Base-by-base conservation (phyloP, 768 basidiomycete species). In the Termitomyces sp. region DNA sequence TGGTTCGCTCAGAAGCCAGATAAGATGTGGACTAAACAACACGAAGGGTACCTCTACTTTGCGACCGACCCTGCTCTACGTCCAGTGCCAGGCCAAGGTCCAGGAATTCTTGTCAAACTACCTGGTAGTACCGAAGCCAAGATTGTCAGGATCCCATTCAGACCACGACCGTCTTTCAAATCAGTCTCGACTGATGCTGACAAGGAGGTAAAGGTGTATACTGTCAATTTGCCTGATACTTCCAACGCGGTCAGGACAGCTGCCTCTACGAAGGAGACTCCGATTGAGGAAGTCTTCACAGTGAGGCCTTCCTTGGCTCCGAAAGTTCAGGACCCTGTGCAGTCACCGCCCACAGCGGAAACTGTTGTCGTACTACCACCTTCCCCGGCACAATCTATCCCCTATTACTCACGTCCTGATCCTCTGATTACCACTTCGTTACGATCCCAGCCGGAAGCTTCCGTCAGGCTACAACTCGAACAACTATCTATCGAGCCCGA, bases 1-100 rank as follows among this genome's bases (percentile, higher is more conserved):
- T 89, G 89, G 84, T 91, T 82, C 66, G 72, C 81, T 8, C 82
- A 83, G 82, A 91, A 89, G 68, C 90, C 90, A 9, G 91, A 93
- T 66, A 80, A 80, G 45, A 79, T 85, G 64, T 93, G 90, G 90
- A 93, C 91, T 9, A 92, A 91, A 67, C 89, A 91, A 54, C 83
- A 87, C 62, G 90, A 93, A 65, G 80, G 78, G 3, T 89, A 85
- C 69, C 83, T 93, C 18, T 87, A 86, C 73, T 79, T 82, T 44
- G 64, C 60, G 20, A 46, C 50, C 50, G 88, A 91, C 50, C 65
- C 77, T 16, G 71, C 81, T 26, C 73, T 83, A 26, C 86, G 85
- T 66, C 77, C 84, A 13, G 82, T 84, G n/a, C 73, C 73, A 13
- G 83, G 84, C 22, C 79, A 82, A 46, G 81, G 79, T 5, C 76